Conservation (phyloP, 371 early-diverging fungal species). For the Mucor plumbeus region DNA sequence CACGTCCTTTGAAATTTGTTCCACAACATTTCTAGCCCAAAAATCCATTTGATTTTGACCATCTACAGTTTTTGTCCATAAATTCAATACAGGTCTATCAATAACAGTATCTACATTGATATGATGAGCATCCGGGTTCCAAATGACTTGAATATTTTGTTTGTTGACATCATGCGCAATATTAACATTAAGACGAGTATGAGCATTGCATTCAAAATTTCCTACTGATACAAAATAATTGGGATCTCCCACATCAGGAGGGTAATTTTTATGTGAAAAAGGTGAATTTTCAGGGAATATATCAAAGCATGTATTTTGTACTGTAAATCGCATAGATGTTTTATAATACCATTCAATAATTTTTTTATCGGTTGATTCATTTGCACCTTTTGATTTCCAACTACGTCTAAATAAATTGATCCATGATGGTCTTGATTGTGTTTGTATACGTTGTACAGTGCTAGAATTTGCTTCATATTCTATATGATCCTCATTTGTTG, state of each 20-base stretch:
- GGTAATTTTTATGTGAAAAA: background rate
- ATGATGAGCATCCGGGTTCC: constrained; percentile 30
- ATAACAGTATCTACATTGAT: constrained; percentile 26
- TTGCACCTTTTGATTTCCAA: constrained; percentile 24
- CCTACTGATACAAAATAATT: constrained; percentile 17
- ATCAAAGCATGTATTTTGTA: constrained; percentile 22
- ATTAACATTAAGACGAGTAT: constrained; percentile 10
- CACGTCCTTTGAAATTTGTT: background rate
- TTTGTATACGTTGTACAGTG: constrained; percentile 25
- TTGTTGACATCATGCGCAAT: background rate
- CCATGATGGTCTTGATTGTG: constrained; percentile 35
- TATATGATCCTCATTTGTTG: constrained; percentile 7
- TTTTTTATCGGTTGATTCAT: constrained; percentile 4
- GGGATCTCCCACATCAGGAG: background rate
- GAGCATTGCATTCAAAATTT: constrained; percentile 16
- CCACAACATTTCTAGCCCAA: constrained; percentile 26
- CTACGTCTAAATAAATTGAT: constrained; percentile 43
- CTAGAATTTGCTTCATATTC: constrained; percentile 2
- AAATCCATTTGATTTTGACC: constrained; percentile 24
- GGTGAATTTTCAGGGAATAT: background rate
- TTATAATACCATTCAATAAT: constrained; percentile 22
- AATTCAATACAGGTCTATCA: constrained; percentile 26
- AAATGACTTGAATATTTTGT: constrained; percentile 4
- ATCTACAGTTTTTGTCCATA: constrained; percentile 14
- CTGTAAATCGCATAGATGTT: constrained; percentile 1